A percentile compares a stretch with the other conserved stretches of the same genome.
phyloP scores from a whole-genome alignment of 2,329 filamentous ascomycete species.

The Zymoseptoria brevis region DNA sequence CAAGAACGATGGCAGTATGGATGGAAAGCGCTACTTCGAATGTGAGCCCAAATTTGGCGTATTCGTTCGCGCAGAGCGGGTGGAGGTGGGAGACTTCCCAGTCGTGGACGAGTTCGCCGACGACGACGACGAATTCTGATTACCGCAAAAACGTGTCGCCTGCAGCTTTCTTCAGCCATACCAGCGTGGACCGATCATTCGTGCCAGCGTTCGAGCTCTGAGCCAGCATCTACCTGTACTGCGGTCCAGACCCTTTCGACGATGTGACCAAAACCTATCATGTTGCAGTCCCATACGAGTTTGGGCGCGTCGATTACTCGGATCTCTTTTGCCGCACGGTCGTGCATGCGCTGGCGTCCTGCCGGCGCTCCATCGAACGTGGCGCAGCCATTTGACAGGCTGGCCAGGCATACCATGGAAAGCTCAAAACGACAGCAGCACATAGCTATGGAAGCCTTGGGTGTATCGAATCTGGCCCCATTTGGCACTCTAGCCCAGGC shows the following conservation, averaged over 20 bases:
- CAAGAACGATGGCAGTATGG: slow-evolving; percentile 71
- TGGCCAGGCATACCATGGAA: background rate
- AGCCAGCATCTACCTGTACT: background rate
- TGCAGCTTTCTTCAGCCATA: background rate
- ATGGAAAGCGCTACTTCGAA: slow-evolving; percentile 60
- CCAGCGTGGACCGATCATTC: background rate
- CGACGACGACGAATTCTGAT: slow-evolving; percentile 61
- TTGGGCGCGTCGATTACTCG: background rate
- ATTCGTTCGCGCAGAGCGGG: slow-evolving; percentile 69
- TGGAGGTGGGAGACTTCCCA: slow-evolving; percentile 68
- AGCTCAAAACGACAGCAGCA: background rate
- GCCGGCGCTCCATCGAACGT: background rate
- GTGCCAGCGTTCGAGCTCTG: background rate
- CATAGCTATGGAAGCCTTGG: background rate
- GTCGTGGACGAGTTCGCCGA: slow-evolving; percentile 62
- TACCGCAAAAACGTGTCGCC: slow-evolving; percentile 1
- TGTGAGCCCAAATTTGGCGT: slow-evolving; percentile 63
- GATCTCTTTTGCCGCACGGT: background rate
- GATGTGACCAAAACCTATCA: background rate
- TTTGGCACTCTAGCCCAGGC: background rate
- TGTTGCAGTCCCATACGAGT: background rate
- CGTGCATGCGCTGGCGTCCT: background rate
- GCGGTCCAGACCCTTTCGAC: background rate
- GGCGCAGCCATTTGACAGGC: background rate
- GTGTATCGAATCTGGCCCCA: background rate